Base-by-base conservation (phyloP, 2,329 filamentous ascomycete genomes). In the Clarireedia paspali region DNA sequence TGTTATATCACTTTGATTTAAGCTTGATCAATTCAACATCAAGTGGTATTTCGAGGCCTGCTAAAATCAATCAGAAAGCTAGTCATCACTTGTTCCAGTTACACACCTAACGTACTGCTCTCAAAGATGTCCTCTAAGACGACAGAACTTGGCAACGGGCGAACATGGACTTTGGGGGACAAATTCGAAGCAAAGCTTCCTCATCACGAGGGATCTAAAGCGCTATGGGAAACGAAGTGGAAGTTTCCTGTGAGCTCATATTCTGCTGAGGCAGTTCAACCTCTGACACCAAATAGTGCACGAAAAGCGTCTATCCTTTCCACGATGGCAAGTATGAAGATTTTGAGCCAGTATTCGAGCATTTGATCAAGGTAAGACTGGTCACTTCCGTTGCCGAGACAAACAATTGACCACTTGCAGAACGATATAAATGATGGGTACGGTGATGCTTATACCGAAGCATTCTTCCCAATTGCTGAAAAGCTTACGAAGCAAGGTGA, bases 171-270 rank as follows among this genome's bases (percentile, higher is more conserved):
- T 12, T 50, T 55, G 27, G 53, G 53, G 14, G 47, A 55, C 20
- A 55, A 45, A 15, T 55, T 55, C 27, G 53, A 50, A 12, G 47
- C 53, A 9, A 45, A 44, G 15, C 20, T 63, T 56, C 55, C 59
- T 12, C 64, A 66, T 57, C 64, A 66, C 14, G 50, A 62, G 14
- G 63, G 63, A 2, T 83, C 85, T 62, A 74, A 79, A 65, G 77
- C 77, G 9, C 72, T 88, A 27, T 91, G 88, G 87, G 84, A 88
- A 71, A 87, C 83, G 6, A 89, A 88, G 70, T 91, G 87, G 87
- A 84, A 84, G 70, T 74, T 78, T 62, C 83, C 83, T 5, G 83
- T 85, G 71, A 56, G 78, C 51, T 6, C 6, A 9, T 17, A 10
- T 46, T 1, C 20, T 9, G 10, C 1, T 23, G 47, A 17, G 14